phyloP scores from a whole-genome alignment of 768 basidiomycete species.

The Lactarius quietus region DNA sequence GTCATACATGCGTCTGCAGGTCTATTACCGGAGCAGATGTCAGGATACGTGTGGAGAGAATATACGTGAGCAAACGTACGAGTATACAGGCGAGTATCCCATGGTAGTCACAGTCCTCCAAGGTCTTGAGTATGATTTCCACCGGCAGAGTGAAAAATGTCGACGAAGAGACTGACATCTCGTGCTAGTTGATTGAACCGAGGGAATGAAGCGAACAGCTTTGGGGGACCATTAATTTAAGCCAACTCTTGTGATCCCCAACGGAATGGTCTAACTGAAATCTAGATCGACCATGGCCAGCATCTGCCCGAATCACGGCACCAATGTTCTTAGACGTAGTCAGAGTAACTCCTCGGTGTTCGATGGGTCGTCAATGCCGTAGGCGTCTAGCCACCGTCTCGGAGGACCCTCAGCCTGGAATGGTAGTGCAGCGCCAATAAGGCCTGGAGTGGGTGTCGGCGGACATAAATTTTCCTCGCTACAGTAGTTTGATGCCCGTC shows the following conservation, averaged over 20 bases:
- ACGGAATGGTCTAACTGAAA: background rate
- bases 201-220: background rate
- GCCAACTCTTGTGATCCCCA: background rate
- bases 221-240: background rate
- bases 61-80: background rate
- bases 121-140: conserved; percentile 6
- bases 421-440: background rate
- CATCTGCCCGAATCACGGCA: background rate
- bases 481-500: background rate
- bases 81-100: conserved; percentile 5
- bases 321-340: background rate
- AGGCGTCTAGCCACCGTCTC: background rate
- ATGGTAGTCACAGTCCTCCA: background rate
- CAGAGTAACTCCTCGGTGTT: background rate
- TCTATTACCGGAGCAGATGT: background rate
- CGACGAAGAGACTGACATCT: background rate
- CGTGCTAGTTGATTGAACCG: background rate
- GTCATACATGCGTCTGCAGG: conserved; percentile 1
- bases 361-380: background rate
- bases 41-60: background rate
- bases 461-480: background rate
- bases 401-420: background rate
- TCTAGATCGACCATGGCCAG: background rate
- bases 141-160: background rate
- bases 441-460: background rate